Evolutionary conservation across 139 green algal species (phyloP).

Genomic region (Raphidocelis subcapitata): DNA sequence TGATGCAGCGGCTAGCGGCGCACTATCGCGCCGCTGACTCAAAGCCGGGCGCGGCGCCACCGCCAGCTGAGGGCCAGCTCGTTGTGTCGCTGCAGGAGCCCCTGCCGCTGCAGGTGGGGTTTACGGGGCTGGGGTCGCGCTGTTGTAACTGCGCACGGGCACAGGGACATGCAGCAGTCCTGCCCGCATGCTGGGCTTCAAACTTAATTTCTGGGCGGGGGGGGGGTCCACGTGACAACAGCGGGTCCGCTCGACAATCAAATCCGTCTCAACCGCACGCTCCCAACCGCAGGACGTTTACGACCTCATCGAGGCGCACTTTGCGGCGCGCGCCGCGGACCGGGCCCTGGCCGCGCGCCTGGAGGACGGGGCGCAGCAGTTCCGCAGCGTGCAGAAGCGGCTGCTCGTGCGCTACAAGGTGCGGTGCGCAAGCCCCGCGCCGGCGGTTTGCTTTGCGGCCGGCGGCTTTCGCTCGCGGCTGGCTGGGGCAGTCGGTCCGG

Average conservation of each 20-base stretch:
- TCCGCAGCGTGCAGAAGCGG: conserved; percentile 65
- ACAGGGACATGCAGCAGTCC: background rate
- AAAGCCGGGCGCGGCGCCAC: conserved; percentile 7
- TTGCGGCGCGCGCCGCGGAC: conserved; percentile 26
- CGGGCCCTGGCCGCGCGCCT: conserved; percentile 25
- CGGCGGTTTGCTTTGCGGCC: too few species aligned
- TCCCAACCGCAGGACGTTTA: conserved; percentile 33
- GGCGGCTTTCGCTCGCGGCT: too few species aligned
- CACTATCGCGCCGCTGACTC: conserved; percentile 48
- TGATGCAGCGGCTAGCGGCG: conserved; percentile 33
- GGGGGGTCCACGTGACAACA: too few species aligned
- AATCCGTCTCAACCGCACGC: too few species aligned
- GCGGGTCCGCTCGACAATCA: too few species aligned
- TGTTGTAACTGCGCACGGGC: conserved; percentile 3
- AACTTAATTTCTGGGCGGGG: too few species aligned
- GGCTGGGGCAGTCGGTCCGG: too few species aligned
- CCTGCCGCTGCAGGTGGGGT: conserved; percentile 56
- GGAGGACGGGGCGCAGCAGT: conserved; percentile 44
- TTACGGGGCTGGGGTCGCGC: too few species aligned
- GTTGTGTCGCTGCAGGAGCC: conserved; percentile 45
- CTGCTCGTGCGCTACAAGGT: conserved; percentile 73
- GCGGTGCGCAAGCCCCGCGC: background rate
- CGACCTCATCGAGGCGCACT: conserved; percentile 55
- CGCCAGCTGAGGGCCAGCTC: conserved; percentile 31
- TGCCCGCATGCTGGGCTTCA: too few species aligned